Conservation (phyloP, 2,329 filamentous ascomycete species). For the Scedosporium minutisporum region DNA sequence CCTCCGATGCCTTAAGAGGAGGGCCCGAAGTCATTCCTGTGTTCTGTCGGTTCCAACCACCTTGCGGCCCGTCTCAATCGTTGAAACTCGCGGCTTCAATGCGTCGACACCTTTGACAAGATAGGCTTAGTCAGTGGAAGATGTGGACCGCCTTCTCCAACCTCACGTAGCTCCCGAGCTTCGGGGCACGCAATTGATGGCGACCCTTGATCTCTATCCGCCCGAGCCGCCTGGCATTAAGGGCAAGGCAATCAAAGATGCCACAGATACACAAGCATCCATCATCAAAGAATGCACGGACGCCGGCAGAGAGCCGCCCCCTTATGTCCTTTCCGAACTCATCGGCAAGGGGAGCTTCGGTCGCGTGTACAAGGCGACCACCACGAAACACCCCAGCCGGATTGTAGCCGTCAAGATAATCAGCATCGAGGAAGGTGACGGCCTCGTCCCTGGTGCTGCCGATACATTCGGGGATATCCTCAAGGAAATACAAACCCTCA, state of each 20-base stretch:
- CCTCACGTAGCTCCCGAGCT: too few species aligned
- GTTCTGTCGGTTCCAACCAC: too few species aligned
- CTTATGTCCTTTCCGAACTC: constrained; percentile 57
- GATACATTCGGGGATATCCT: constrained; percentile 61
- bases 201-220: too few species aligned
- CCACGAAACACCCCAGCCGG: constrained; percentile 26
- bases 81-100: too few species aligned
- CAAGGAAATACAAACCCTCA: constrained; percentile 60
- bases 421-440: constrained; percentile 71
- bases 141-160: too few species aligned
- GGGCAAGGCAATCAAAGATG: constrained; percentile 4
- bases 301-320: background rate
- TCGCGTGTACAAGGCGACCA: constrained; percentile 58
- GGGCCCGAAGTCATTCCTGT: too few species aligned
- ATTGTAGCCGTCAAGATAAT: constrained; percentile 75
- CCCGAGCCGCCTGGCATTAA: too few species aligned
- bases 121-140: too few species aligned
- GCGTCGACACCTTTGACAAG: too few species aligned
- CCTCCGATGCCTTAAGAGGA: too few species aligned
- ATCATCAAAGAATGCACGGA: background rate
- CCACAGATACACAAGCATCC: background rate
- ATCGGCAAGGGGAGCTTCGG: constrained; percentile 70
- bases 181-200: too few species aligned
- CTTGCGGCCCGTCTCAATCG: too few species aligned
- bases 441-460: constrained; percentile 51